Evolutionary conservation across 768 basidiomycete species (phyloP).

Genomic region (Heimioporus sp.): DNA sequence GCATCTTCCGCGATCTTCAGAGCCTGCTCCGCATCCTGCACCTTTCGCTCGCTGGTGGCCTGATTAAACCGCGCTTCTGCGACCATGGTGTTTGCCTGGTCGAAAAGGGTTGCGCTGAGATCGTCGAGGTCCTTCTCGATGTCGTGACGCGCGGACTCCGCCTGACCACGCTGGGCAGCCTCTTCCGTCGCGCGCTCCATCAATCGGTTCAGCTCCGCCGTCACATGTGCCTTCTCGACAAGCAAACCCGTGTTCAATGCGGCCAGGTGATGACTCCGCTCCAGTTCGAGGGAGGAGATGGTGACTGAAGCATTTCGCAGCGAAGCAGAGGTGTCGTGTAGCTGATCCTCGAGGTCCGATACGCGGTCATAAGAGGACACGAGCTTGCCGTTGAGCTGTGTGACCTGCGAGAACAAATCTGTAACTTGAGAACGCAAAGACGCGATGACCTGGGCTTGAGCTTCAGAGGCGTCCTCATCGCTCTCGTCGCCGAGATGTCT

Average conservation of each 20-base stretch:
- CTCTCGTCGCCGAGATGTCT: constrained; percentile 10
- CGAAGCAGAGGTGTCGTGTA: constrained; percentile 64
- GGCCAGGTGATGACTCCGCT: constrained; percentile 83
- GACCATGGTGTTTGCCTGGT: constrained; percentile 97
- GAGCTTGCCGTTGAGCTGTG: constrained; percentile 88
- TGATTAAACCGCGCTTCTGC: constrained; percentile 76
- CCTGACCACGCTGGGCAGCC: constrained; percentile 86
- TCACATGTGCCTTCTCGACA: constrained; percentile 90
- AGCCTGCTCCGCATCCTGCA: constrained; percentile 72
- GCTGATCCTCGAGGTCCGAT: constrained; percentile 88
- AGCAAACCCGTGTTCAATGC: constrained; percentile 88
- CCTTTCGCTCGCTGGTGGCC: constrained; percentile 70
- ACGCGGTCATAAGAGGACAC: constrained; percentile 90
- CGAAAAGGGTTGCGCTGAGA: constrained; percentile 86
- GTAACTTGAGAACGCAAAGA: constrained; percentile 80
- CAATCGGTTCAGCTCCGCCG: constrained; percentile 84
- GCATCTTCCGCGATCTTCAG: constrained; percentile 84
- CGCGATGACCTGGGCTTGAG: constrained; percentile 79
- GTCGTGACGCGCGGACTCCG: constrained; percentile 73
- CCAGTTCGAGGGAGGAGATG: constrained; percentile 78
- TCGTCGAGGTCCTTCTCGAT: constrained; percentile 97
- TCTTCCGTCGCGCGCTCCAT: constrained; percentile 97
- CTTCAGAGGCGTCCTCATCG: constrained; percentile 46
- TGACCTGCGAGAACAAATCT: constrained; percentile 87
- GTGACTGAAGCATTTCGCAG: constrained; percentile 60